Base-by-base conservation (phyloP, 78 protist genomes). In the Speleostelium caveatum region DNA sequence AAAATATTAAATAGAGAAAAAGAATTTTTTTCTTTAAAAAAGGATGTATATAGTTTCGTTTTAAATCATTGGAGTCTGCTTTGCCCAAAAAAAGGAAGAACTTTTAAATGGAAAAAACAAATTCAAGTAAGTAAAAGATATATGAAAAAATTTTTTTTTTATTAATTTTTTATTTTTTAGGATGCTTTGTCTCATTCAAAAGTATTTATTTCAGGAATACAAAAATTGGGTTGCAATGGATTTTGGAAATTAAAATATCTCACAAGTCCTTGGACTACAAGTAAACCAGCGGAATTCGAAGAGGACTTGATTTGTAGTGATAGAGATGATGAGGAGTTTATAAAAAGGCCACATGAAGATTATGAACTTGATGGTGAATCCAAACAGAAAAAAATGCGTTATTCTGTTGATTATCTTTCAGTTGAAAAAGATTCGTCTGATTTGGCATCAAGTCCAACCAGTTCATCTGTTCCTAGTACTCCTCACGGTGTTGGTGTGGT, bases 151-250 rank as follows among this genome's bases (percentile, higher is more conserved):
- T 30, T 38, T 24, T 3, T 36, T 67, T 17, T 16, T 24, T 17
- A 17, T 24, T 36, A 8, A 38, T 3, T 24, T 28, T 39, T 28
- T 30, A 8, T 2, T 53, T 12, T 8, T 24, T 45, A 83, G 91
- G 91, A 83, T 71, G 91, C 91, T 16, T 41, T 83, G n/a, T 83
- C 91, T 3, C 91, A 83, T 83, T 83, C 91, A 12, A 67, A 67
- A 83, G 77, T 59, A 24, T 83, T 83, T 36, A 71, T 41, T 60
- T 83, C 91, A 7, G 91, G 91, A 41, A 67, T 71, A 4, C 91
- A 83, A 69, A 83, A 83, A 69, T 67, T 83, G 38, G 91, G 91
- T 17, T 83, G 91, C n/a, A 83, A 83, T 69, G 91, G 91, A 24
- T 83, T 68, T 69, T 83, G 91, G 91, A 83, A 69, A 49, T 83